A percentile compares a stretch with the other conserved stretches of the same genome.
Conservation (phyloP, 805 yeast species). For the Barnettozyma sp. region DNA sequence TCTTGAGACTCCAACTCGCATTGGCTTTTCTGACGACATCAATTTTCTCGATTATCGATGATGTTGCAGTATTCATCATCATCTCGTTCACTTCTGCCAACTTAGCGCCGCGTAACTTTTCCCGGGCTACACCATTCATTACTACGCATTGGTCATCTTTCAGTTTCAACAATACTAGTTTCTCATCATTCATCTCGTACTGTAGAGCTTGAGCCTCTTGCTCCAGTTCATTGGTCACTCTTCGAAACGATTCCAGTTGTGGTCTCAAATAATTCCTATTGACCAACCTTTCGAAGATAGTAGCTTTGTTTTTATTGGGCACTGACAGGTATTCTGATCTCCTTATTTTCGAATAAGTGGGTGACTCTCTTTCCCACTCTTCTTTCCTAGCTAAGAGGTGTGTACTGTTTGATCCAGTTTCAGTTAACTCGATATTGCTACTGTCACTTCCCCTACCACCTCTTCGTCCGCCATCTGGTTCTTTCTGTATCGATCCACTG, state of each 20-base stretch:
- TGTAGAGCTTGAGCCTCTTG: conserved; percentile 22
- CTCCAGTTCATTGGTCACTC: conserved; percentile 22
- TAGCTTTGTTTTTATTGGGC: conserved; percentile 19
- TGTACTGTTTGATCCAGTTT: too few species aligned
- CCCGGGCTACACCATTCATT: too few species aligned
- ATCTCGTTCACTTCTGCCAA: conserved; percentile 5
- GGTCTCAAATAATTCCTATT: conserved; percentile 22
- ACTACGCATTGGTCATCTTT: too few species aligned
- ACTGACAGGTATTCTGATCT: conserved; percentile 11
- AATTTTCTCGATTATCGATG: conserved; percentile 14
- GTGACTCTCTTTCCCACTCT: conserved; percentile 12
- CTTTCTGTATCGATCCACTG: too few species aligned
- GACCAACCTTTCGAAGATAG: conserved; percentile 24
- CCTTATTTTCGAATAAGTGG: conserved; percentile 5
- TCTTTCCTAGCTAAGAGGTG: conserved; percentile 7
- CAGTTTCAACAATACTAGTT: conserved; percentile 20
- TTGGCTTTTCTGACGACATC: conserved; percentile 25
- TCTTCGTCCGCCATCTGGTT: too few species aligned
- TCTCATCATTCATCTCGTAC: conserved; percentile 25
- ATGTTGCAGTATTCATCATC: not conserved
- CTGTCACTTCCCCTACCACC: too few species aligned
- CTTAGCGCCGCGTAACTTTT: conserved; percentile 4
- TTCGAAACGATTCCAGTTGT: conserved; percentile 22
- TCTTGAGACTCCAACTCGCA: conserved; percentile 24
- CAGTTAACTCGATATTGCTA: too few species aligned